Conservation (phyloP, 2,329 filamentous ascomycete genomes). For the Aspergillus carbonarius region DNA sequence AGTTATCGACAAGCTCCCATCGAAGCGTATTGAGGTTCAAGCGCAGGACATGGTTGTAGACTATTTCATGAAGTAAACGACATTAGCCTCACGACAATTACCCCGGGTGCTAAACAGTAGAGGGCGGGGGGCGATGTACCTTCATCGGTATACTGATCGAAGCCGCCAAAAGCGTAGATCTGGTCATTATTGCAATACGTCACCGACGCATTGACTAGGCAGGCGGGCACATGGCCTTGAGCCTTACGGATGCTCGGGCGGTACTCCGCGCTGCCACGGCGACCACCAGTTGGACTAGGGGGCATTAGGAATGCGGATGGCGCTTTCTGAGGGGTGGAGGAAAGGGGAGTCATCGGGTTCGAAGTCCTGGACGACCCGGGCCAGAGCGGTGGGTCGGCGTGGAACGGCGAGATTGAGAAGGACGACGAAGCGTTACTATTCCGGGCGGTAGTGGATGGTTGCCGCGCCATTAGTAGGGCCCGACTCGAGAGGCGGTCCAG, state of each 20-base stretch:
- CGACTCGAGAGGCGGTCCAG: background rate
- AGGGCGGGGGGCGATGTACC: constrained; percentile 42
- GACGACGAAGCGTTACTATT: constrained; percentile 13
- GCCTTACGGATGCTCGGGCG: constrained; percentile 80
- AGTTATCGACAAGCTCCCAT: constrained; percentile 97
- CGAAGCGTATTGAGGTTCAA: constrained; percentile 84
- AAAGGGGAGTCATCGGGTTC: constrained; percentile 32
- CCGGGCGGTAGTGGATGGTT: constrained; percentile 8
- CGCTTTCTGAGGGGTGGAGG: constrained; percentile 46
- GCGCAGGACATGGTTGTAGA: constrained; percentile 95
- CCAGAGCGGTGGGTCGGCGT: constrained; percentile 37
- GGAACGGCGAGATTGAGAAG: constrained; percentile 25
- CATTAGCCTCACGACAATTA: constrained; percentile 3
- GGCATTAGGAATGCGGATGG: constrained; percentile 87
- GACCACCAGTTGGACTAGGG: constrained; percentile 71
- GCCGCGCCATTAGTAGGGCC: constrained; percentile 9
- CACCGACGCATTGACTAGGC: constrained; percentile 94
- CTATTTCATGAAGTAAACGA: constrained; percentile 35
- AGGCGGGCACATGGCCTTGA: constrained; percentile 79
- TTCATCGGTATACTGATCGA: constrained; percentile 98
- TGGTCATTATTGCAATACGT: constrained; percentile 98
- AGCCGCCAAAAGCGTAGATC: constrained; percentile 97
- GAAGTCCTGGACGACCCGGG: constrained; percentile 29
- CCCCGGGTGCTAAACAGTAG: too few relatives aligned
- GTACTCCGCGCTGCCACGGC: constrained; percentile 66